Evolutionary conservation across 2,329 filamentous ascomycete species (phyloP).

Genomic region (Ceratocystis cubensis): DNA sequence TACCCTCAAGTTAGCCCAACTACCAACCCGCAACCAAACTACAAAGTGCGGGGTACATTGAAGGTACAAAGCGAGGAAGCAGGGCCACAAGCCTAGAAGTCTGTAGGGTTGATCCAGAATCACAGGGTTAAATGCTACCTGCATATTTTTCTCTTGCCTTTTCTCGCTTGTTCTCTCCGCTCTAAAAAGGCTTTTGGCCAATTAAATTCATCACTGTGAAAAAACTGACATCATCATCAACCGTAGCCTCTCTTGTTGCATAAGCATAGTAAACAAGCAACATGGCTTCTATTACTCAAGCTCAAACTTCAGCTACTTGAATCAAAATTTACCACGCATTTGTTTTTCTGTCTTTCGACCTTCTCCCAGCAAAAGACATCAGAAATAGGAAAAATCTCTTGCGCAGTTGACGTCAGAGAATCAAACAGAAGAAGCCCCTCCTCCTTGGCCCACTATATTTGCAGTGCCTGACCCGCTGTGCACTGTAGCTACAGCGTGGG

Average conservation of each 20-base stretch:
- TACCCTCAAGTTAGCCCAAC: background rate
- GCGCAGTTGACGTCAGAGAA: background rate
- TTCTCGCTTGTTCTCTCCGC: background rate
- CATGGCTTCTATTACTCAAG: background rate
- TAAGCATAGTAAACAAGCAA: background rate
- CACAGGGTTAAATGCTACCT: background rate
- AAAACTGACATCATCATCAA: constrained; percentile 5
- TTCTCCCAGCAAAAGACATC: background rate
- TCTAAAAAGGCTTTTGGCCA: background rate
- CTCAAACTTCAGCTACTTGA: background rate
- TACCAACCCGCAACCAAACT: background rate
- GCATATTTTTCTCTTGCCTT: background rate
- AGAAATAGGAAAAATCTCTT: background rate
- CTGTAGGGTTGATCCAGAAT: background rate
- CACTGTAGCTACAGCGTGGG: background rate
- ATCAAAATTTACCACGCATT: background rate
- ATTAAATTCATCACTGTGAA: background rate
- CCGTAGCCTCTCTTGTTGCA: background rate
- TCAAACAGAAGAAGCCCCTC: background rate
- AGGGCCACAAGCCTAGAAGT: background rate
- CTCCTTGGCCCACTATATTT: constrained; percentile 1
- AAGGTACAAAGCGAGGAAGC: background rate
- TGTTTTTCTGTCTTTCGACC: background rate
- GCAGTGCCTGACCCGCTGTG: background rate
- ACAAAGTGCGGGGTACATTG: background rate